Evolutionary conservation across 2,329 filamentous ascomycete genomes (phyloP).

Genomic region (Aspergillus udagawae): DNA sequence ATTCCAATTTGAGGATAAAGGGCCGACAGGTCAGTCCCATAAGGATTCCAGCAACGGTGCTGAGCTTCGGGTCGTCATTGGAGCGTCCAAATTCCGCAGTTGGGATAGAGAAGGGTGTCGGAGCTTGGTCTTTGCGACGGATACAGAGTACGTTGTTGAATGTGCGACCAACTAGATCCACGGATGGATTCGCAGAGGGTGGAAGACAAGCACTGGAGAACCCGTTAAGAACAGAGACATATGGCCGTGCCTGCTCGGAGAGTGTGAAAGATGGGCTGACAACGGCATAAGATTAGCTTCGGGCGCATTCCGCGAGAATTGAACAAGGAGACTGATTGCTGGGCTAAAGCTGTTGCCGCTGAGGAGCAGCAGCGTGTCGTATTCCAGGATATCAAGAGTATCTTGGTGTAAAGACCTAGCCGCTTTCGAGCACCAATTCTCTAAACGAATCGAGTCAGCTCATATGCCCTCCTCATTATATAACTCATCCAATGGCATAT

Average conservation of each 20-base stretch:
- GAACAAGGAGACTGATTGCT: constrained; percentile 43
- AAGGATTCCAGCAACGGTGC: constrained; percentile 51
- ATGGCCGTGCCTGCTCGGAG: constrained; percentile 48
- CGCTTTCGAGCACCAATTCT: no score
- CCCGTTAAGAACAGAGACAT: constrained; percentile 51
- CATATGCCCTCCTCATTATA: no score
- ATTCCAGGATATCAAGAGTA: not conserved
- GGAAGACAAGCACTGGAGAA: constrained; percentile 35
- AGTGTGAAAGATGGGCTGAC: constrained; percentile 31
- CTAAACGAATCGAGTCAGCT: no score
- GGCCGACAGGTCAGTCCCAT: constrained; percentile 37
- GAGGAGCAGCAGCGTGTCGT: not conserved
- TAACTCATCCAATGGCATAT: no score
- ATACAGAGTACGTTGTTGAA: constrained; percentile 50
- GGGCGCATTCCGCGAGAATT: constrained; percentile 46
- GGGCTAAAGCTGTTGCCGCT: constrained; percentile 32
- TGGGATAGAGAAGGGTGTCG: constrained; percentile 45
- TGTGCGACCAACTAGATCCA: constrained; percentile 44
- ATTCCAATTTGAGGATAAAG: constrained; percentile 42
- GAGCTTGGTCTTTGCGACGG: constrained; percentile 50
- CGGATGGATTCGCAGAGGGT: constrained; percentile 45
- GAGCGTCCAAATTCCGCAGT: constrained; percentile 43
- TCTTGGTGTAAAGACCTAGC: not conserved
- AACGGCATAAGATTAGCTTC: constrained; percentile 40
- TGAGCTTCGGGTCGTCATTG: constrained; percentile 53